phyloP scores from a whole-genome alignment of 2,329 filamentous ascomycete genomes.

The Coleophoma eucalyptorum region DNA sequence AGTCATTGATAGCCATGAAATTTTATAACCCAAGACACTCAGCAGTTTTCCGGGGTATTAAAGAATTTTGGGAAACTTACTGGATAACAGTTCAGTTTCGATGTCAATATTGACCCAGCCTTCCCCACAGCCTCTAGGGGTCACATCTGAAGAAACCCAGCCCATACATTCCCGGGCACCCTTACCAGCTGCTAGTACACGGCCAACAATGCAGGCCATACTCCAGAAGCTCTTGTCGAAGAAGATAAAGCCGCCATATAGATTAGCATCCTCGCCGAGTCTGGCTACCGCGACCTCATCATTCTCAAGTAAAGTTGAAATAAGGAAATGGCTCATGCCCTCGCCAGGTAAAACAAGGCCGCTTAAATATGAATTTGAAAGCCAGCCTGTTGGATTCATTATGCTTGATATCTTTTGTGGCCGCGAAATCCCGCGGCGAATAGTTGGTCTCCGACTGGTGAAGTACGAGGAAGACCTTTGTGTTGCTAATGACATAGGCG shows the following conservation, averaged over 20 bases:
- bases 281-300: constrained; percentile 55
- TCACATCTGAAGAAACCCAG: constrained; percentile 60
- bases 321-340: constrained; percentile 57
- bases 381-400: constrained; percentile 58
- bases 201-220: constrained; percentile 60
- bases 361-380: constrained; percentile 65
- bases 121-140: constrained; percentile 45
- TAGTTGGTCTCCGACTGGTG: constrained; percentile 14
- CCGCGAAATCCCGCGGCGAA: constrained; percentile 16
- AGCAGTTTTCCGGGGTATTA: too few relatives aligned
- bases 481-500: constrained; percentile 24
- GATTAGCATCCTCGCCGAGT: constrained; percentile 56
- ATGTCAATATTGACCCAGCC: constrained; percentile 58
- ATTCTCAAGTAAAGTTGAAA: constrained; percentile 62
- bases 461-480: constrained; percentile 27
- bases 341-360: constrained; percentile 64
- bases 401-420: constrained; percentile 48
- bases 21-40: neutral
- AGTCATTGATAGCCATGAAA: too few relatives aligned
- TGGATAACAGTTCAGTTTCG: constrained; percentile 37
- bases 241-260: constrained; percentile 64
- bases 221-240: constrained; percentile 65
- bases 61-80: constrained; percentile 10
- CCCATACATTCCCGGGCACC: constrained; percentile 64
- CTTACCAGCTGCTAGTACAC: constrained; percentile 58